Evolutionary conservation across 31 red algal species (phyloP), one percentile per base, ranked within the genome.

Genomic region (Bonnemaisonia californica): DNA sequence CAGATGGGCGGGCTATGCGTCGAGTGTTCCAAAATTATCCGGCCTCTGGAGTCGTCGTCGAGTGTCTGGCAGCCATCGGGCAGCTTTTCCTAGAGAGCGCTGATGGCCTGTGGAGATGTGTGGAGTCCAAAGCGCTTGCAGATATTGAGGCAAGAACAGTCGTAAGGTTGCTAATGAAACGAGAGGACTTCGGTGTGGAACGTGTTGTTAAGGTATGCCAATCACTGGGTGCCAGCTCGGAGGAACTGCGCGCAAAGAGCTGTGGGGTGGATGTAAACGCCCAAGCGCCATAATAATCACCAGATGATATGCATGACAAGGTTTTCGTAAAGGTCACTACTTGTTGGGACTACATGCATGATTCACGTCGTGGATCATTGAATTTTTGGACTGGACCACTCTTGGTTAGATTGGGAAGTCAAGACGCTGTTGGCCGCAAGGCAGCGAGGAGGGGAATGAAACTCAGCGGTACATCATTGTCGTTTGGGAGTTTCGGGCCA

Each of bases 11-110:
- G 24, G 64, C 76, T 21, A 67, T 89, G 21, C 33, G 60, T 18
- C 62, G 55, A 2, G 34, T 78, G 47, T 89, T 80, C 34, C 76
- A 89, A 47, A 69, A 75, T 18, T 74, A 89, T 28, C 48, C 37
- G 22, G 35, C 64, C 8, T 68, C 68, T 0, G 76, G 42, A 38
- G 36, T 51, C 27, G 36, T 23, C 30, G 48, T 89, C 7, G 74
- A 78, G 21, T 89, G 85, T 51, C 38, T 89, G 21, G 60, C 85
- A n/a, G 76, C 85, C 32, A 23, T 89, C 12, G 76, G 74, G 1
- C 85, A 89, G 33, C 51, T 89, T 13, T 89, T 80, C 34, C 65
- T 89, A 64, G 85, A 89, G 64, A 63, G 71, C 38, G 41, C 85
- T 4, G 85, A 89, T 41, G 85, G 68, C 11, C 68, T 89, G 19